Evolutionary conservation across 2,329 filamentous ascomycete genomes (phyloP), one percentile per base, ranked within the genome.

Genomic region (Clarireedia homoeocarpa): DNA sequence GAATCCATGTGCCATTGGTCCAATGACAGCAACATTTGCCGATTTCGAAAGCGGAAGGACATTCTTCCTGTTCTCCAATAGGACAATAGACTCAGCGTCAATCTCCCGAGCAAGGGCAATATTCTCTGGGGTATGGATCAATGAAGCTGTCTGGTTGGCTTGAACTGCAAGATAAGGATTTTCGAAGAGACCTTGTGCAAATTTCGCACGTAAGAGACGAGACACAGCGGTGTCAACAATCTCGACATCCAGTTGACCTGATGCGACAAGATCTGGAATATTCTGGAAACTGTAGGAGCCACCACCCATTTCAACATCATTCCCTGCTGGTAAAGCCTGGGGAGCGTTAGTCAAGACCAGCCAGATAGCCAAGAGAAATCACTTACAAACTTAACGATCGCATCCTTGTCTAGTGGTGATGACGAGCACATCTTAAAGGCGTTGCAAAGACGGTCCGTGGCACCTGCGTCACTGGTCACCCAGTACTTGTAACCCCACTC

Each of bases 401-500:
- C 81, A 53, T 84, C 79, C 51, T 80, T 81, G 63, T 89, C 86
- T 44, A 85, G 77, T 0, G 82, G 81, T 36, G 39, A 72, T 24
- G 75, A 73, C 30, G 72, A 72, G 59, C 86, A 89, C 66, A 88
- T 78, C 57, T 78, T 77, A 71, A 89, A 89, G 3, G 76, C 72
- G 38, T 74, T 75, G 65, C 83, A 86, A 0, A 89, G 67, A 48
- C 86, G 77, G 69, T 89, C 85, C 1, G 85, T 89, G 5, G 79
- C 86, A 40, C 86, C 86, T 3, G 86, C 84, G 68, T 89, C 86
- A 26, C 77, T 81, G 39, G 77, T 83, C 0, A 78, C 75, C 66
- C 73, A 88, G 71, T 86, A 88, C 58, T 88, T 76, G 62, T 86
- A 90, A 1, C 83, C 85, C 86, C 86, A 90, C 65, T 89, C 83